phyloP scores from a whole-genome alignment of 768 basidiomycete species.

The Kwoniella shandongensis region DNA sequence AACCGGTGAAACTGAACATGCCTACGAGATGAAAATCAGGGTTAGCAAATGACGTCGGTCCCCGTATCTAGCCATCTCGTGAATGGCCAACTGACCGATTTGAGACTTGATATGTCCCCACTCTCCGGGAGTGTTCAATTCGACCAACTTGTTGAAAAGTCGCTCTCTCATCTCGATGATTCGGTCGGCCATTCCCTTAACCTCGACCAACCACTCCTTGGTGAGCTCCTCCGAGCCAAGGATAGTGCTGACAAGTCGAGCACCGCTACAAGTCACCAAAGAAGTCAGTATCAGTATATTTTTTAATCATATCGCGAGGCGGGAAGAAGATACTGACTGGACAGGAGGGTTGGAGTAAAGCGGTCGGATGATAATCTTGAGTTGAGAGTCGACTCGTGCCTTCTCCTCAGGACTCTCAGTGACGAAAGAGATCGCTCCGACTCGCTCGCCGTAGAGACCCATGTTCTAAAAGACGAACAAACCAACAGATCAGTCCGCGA shows the following conservation, averaged over 20 bases:
- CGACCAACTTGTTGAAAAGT: conserved; percentile 61
- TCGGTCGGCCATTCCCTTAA: conserved; percentile 85
- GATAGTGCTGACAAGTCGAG: conserved; percentile 52
- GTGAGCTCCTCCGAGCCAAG: conserved; percentile 44
- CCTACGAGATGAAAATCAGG: conserved; percentile 14
- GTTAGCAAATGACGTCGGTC: conserved; percentile 84
- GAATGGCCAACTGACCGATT: conserved; percentile 60
- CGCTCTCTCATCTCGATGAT: conserved; percentile 89
- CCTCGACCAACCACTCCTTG: conserved; percentile 60
- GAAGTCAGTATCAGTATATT: conserved; percentile 4
- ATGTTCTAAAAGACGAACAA: conserved; percentile 80
- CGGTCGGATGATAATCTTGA: conserved; percentile 92
- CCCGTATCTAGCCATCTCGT: no score
- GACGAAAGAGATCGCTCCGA: conserved; percentile 87
- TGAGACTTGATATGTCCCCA: conserved; percentile 96
- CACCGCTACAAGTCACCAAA: conserved; percentile 37
- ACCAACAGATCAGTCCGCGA: neutral
- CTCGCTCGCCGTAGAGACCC: conserved; percentile 97
- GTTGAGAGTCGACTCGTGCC: conserved; percentile 82
- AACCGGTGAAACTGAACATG: conserved; percentile 41
- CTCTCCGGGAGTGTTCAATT: conserved; percentile 80
- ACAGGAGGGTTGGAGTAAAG: conserved; percentile 98
- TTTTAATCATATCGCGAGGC: no score
- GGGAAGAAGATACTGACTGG: conserved; percentile 38
- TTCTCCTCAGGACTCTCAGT: conserved; percentile 66